These are phyloP conservation scores for Camelina sativa DNA, from an alignment of 345 rosid species.

Conservation along the genomic window DNA sequence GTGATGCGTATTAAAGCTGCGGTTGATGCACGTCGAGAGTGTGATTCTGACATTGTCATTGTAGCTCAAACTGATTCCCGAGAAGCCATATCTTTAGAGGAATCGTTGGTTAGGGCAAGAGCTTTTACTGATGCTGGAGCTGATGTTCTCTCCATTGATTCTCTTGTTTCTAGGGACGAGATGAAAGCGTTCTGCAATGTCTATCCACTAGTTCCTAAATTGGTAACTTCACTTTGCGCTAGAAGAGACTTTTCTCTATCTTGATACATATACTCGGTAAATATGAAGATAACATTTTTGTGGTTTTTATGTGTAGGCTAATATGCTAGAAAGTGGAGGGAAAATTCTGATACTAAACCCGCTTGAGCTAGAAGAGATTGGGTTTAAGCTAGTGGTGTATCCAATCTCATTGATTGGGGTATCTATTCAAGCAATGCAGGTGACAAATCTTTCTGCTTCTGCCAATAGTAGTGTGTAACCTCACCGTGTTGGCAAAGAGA, in stretches of 20 bases:
- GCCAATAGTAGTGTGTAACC: background rate
- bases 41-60: constrained; percentile 77
- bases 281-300: constrained; percentile 31
- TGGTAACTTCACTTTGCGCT: constrained; percentile 52
- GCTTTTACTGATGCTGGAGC: constrained; percentile 97
- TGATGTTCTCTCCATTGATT: constrained; percentile 82
- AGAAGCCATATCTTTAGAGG: constrained; percentile 80
- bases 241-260: background rate
- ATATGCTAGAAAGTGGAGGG: constrained; percentile 95
- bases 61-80: constrained; percentile 86
- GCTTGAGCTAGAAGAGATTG: constrained; percentile 79
- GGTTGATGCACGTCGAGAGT: constrained; percentile 80
- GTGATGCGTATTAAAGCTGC: constrained; percentile 85
- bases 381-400: constrained; percentile 84
- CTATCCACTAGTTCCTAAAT: constrained; percentile 77
- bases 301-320: constrained; percentile 52
- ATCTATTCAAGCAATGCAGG: constrained; percentile 95
- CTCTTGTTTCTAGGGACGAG: constrained; percentile 84
- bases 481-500: constrained; percentile 8
- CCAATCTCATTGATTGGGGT: constrained; percentile 88
- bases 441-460: constrained; percentile 24
- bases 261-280: background rate
- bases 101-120: constrained; percentile 79
- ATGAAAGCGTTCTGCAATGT: constrained; percentile 90
- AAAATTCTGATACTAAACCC: constrained; percentile 75